Evolutionary conservation across 352 stramenopile species (phyloP).

Genomic region (Nothophytophthora sp.): DNA sequence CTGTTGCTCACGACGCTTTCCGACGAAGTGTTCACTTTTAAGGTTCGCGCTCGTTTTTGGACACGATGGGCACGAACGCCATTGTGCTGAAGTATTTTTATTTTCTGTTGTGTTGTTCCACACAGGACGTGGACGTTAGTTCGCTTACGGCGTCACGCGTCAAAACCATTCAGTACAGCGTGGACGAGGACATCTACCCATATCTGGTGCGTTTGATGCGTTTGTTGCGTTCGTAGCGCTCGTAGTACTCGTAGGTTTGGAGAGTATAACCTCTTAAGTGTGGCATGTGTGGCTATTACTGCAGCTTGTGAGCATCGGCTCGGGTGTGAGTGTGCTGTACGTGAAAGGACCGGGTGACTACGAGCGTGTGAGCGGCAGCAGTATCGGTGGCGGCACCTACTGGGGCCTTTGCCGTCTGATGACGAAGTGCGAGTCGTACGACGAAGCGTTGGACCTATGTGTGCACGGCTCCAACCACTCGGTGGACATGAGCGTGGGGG

Average conservation of each 20-base stretch:
- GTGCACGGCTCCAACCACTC: slow-evolving; percentile 79
- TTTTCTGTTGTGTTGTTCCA: background rate
- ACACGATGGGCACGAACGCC: background rate
- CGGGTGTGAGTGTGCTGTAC: slow-evolving; percentile 96
- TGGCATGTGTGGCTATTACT: slow-evolving; percentile 20
- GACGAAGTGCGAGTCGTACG: slow-evolving; percentile 87
- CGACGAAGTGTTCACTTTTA: slow-evolving; percentile 98
- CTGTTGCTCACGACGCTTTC: slow-evolving; percentile 95
- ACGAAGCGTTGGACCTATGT: slow-evolving; percentile 82
- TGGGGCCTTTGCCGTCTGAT: slow-evolving; percentile 97
- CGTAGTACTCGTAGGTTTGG: no score
- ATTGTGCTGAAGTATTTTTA: slow-evolving; percentile 8
- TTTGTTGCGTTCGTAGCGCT: background rate
- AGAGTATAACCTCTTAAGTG: slow-evolving; percentile 37
- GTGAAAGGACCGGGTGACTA: slow-evolving; percentile 94
- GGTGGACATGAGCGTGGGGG: slow-evolving; percentile 98
- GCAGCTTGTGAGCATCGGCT: slow-evolving; percentile 97
- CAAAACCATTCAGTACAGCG: slow-evolving; percentile 79
- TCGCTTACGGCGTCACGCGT: slow-evolving; percentile 73
- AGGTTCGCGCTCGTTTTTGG: slow-evolving; percentile 50
- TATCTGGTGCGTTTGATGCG: slow-evolving; percentile 59
- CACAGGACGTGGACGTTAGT: slow-evolving; percentile 78
- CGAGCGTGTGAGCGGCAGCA: slow-evolving; percentile 97
- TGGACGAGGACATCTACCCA: slow-evolving; percentile 80
- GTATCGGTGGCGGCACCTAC: slow-evolving; percentile 98